Conservation (phyloP, 2,329 filamentous ascomycete genomes). For the Nigrospora osmanthi region DNA sequence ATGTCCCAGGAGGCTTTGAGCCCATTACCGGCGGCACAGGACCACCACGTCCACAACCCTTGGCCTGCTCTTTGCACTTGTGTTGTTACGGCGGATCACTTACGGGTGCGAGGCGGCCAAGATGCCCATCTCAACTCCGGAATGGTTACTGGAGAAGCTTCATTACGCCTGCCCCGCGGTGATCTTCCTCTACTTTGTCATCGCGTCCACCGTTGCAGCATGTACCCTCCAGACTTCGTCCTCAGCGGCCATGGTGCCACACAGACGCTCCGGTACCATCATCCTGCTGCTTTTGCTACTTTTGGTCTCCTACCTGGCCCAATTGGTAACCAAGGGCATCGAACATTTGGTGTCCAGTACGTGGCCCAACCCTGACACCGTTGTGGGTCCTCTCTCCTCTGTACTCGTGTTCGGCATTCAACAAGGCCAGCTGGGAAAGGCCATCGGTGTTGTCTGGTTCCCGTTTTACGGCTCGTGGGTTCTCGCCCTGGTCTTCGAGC, state of each 20-base stretch:
- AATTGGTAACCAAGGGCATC: conserved; percentile 32
- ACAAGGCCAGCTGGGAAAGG: conserved; percentile 44
- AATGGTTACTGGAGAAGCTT: conserved; percentile 31
- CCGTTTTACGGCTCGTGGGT: conserved; percentile 57
- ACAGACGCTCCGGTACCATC: conserved; percentile 33
- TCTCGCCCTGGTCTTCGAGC: conserved; percentile 49
- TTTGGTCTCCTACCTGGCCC: conserved; percentile 37
- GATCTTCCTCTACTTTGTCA: conserved; percentile 49
- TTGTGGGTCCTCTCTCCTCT: conserved; percentile 53
- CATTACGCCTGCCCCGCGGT: conserved; percentile 52
- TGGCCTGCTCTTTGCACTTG: neutral
- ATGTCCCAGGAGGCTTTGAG: too few relatives aligned
- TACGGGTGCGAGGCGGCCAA: too few relatives aligned
- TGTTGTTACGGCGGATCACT: too few relatives aligned
- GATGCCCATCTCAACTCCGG: neutral
- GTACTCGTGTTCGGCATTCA: conserved; percentile 57
- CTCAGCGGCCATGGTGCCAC: conserved; percentile 21
- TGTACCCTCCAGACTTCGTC: conserved; percentile 44
- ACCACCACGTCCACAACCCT: neutral
- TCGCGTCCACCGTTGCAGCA: conserved; percentile 40
- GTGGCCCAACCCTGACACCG: conserved; percentile 36
- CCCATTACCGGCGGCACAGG: neutral
- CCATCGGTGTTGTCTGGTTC: conserved; percentile 47
- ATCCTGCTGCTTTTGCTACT: conserved; percentile 33
- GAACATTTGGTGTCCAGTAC: conserved; percentile 22